phyloP scores from a whole-genome alignment of 164 flowering plant species.

The Echeveria elegans region DNA sequence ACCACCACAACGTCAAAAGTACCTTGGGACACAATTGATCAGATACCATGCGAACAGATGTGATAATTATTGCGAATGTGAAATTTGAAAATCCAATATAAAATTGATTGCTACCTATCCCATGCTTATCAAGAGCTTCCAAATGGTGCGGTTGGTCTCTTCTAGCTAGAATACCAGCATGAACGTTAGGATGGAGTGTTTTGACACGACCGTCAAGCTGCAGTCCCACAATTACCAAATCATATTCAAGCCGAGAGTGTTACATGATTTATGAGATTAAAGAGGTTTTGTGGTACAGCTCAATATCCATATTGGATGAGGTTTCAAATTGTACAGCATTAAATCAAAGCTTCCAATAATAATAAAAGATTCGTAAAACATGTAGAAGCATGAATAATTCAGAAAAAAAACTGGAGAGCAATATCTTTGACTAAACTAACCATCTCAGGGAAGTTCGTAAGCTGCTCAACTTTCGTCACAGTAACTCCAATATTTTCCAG shows the following conservation, averaged over 20 bases:
- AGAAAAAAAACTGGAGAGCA: background rate
- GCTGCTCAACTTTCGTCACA: slow-evolving; percentile 86
- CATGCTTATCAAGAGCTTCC: slow-evolving; percentile 82
- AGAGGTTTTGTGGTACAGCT: background rate
- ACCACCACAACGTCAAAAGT: slow-evolving; percentile 91
- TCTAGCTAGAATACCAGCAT: slow-evolving; percentile 98
- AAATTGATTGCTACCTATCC: slow-evolving; percentile 55
- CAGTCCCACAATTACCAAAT: slow-evolving; percentile 6
- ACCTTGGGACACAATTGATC: slow-evolving; percentile 29
- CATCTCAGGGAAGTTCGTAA: slow-evolving; percentile 94
- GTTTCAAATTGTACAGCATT: background rate
- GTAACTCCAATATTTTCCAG: slow-evolving; percentile 70
- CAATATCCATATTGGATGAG: background rate
- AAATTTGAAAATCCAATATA: no score
- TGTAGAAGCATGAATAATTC: background rate
- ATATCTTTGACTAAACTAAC: slow-evolving; percentile 23
- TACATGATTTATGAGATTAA: background rate
- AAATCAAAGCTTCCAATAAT: background rate
- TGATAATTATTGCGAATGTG: background rate
- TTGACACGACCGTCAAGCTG: slow-evolving; percentile 99
- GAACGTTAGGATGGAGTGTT: slow-evolving; percentile 85
- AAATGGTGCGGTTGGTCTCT: slow-evolving; percentile 78
- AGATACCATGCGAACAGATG: background rate
- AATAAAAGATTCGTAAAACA: background rate
- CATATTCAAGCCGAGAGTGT: background rate